Evolutionary conservation across 2,329 filamentous ascomycete species (phyloP).

Genomic region (Fusarium sp.): DNA sequence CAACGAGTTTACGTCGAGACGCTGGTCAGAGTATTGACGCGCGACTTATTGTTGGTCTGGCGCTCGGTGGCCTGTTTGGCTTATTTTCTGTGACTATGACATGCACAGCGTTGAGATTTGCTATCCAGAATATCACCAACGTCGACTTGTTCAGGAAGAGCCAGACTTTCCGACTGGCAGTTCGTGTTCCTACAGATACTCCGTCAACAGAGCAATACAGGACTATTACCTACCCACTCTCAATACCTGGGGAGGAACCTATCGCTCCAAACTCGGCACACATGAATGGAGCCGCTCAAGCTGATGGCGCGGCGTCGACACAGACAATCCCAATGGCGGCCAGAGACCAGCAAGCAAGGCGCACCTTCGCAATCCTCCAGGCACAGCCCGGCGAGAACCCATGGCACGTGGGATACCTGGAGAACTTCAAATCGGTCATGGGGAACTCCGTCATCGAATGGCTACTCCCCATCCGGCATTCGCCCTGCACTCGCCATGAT

Average conservation of each 20-base stretch:
- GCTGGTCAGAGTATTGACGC: constrained; percentile 62
- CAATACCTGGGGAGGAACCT: constrained; percentile 27
- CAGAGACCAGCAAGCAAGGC: constrained; percentile 64
- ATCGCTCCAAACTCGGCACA: constrained; percentile 18
- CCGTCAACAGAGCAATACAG: constrained; percentile 58
- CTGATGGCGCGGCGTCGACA: constrained; percentile 29
- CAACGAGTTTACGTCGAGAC: constrained; percentile 67
- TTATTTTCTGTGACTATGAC: constrained; percentile 87
- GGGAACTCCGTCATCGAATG: constrained; percentile 79
- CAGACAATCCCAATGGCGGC: constrained; percentile 35
- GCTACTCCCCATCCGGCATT: constrained; percentile 81
- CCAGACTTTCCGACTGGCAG: constrained; percentile 79
- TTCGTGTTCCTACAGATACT: constrained; percentile 72
- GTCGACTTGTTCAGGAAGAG: constrained; percentile 80
- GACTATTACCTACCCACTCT: constrained; percentile 72
- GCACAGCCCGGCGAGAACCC: constrained; percentile 83
- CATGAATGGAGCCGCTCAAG: constrained; percentile 3
- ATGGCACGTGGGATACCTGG: constrained; percentile 79
- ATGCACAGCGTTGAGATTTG: constrained; percentile 76
- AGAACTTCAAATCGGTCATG: constrained; percentile 86
- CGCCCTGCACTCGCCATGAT: constrained; percentile 80
- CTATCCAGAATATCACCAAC: constrained; percentile 82
- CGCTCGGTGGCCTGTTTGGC: constrained; percentile 77
- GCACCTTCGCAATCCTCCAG: constrained; percentile 83
- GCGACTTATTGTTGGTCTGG: constrained; percentile 76